Percentiles rank a stretch among this genome's conserved stretches.
Evolutionary conservation across 164 flowering plant genomes (phyloP).

Genomic region (Annona squamosa): DNA sequence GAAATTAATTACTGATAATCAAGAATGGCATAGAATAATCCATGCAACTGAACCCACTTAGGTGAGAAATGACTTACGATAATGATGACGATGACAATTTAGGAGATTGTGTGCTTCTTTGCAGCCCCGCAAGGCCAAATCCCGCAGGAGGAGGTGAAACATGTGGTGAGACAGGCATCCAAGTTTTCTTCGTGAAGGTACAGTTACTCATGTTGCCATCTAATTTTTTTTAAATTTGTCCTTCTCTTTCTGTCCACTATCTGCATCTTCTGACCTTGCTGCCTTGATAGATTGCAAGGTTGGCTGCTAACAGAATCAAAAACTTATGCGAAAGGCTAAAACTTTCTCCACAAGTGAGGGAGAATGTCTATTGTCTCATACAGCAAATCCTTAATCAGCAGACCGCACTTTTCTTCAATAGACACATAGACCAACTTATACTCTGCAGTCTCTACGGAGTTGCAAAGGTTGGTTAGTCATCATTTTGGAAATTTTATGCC

Average conservation of each 20-base stretch:
- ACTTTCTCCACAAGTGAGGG: conserved; percentile 64
- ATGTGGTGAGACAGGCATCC: conserved; percentile 93
- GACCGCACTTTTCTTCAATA: conserved; percentile 72
- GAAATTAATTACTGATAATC: no score
- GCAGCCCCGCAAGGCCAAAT: conserved; percentile 84
- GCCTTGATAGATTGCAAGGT: conserved; percentile 56
- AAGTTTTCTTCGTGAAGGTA: conserved; percentile 84
- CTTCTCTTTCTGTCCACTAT: not conserved
- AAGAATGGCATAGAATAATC: not conserved
- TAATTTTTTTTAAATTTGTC: not conserved
- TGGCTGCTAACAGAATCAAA: conserved; percentile 95
- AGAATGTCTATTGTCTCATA: conserved; percentile 73
- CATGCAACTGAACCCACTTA: not conserved
- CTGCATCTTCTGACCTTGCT: not conserved
- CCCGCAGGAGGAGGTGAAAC: conserved; percentile 98
- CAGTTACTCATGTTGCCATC: not conserved
- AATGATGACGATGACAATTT: not conserved
- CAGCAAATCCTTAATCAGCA: conserved; percentile 69
- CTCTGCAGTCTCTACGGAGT: conserved; percentile 90
- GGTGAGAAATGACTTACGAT: not conserved
- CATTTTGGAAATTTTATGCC: not conserved
- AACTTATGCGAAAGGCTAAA: conserved; percentile 93
- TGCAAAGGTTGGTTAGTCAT: conserved; percentile 62
- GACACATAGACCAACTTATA: conserved; percentile 94
- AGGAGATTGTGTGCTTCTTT: not conserved